These are phyloP conservation scores for Verticillium zaregamsianum DNA, from an alignment of 2,329 filamentous ascomycete species.

Conservation along the genomic window DNA sequence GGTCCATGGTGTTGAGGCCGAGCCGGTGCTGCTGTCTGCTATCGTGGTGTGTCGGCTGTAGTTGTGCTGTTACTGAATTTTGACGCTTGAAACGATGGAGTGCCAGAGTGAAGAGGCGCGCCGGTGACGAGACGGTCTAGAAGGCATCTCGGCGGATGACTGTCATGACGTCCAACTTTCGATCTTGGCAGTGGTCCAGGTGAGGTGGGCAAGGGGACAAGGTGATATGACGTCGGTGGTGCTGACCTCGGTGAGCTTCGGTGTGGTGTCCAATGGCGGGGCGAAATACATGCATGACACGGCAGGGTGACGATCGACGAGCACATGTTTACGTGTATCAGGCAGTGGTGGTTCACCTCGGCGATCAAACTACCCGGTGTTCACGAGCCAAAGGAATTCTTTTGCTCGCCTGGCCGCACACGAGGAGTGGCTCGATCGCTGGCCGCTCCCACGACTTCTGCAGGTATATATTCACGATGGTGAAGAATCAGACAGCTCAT, in stretches of 20 bases:
- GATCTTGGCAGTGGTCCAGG: not conserved
- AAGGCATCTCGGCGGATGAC: not conserved
- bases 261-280: not conserved
- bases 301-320: not conserved
- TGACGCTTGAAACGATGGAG: too few relatives aligned
- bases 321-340: not conserved
- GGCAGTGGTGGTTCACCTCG: too few relatives aligned
- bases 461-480: not conserved
- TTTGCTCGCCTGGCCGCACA: too few relatives aligned
- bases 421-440: not conserved
- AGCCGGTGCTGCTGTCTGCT: not conserved
- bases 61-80: too few relatives aligned
- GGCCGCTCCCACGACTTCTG: not conserved
- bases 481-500: not conserved
- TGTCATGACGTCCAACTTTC: not conserved
- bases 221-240: not conserved
- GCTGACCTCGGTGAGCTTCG: not conserved
- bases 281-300: not conserved
- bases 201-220: too few relatives aligned
- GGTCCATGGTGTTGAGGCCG: conserved; percentile 44
- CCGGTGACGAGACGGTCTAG: too few relatives aligned
- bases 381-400: too few relatives aligned
- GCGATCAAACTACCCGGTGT: not conserved
- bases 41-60: not conserved
- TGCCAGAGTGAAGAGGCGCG: too few relatives aligned